Evolutionary conservation across 768 basidiomycete species (phyloP).

Genomic region (Cantharellus cinnabarinus): DNA sequence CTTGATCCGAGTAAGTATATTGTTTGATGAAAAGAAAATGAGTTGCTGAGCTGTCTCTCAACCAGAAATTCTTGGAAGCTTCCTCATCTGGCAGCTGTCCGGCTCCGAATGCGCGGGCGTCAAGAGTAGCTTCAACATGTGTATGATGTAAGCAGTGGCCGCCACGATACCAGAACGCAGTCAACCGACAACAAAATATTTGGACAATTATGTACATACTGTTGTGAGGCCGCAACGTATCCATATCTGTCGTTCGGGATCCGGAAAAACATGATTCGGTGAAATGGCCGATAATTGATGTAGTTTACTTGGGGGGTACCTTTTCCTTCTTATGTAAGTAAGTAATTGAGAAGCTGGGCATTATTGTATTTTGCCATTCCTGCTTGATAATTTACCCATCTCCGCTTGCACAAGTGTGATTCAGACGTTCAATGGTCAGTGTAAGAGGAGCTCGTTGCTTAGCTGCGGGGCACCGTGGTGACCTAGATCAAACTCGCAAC

Average conservation of each 20-base stretch:
- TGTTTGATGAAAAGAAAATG: not conserved
- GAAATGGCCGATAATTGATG: not conserved
- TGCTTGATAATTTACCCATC: not conserved
- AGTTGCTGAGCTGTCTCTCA: not conserved
- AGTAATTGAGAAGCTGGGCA: not conserved
- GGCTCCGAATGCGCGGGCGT: not conserved
- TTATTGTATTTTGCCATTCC: not conserved
- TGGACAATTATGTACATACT: too few species aligned
- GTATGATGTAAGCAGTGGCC: too few species aligned
- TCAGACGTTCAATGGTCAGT: not conserved
- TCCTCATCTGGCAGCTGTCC: not conserved
- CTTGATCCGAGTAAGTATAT: not conserved
- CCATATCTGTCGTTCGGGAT: too few species aligned
- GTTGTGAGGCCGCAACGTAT: too few species aligned
- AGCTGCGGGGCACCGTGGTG: not conserved
- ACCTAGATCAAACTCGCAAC: not conserved
- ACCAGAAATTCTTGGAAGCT: not conserved
- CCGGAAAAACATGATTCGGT: too few species aligned
- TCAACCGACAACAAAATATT: too few species aligned
- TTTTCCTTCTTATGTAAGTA: not conserved
- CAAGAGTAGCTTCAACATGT: not conserved
- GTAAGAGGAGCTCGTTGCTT: not conserved
- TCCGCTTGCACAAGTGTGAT: not conserved
- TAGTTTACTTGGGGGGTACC: not conserved
- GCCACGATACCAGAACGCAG: too few species aligned